phyloP scores from a whole-genome alignment of 768 basidiomycete species.

The Mrakia blollopis region DNA sequence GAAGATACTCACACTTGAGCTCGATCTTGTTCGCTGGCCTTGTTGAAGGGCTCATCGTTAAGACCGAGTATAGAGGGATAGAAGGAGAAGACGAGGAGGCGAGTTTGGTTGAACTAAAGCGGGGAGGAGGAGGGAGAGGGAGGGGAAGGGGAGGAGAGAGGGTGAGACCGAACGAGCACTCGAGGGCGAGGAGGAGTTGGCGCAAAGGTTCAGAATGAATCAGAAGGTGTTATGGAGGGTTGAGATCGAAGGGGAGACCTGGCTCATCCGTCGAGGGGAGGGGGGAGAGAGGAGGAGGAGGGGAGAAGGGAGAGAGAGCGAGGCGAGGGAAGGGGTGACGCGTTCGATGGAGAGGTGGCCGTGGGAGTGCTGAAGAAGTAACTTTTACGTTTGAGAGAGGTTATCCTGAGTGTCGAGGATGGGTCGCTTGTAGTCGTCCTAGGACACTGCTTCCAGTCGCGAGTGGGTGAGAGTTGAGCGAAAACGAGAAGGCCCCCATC shows the following conservation, averaged over 20 bases:
- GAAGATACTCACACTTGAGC: background rate
- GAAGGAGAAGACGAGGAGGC: background rate
- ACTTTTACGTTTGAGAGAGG: no score
- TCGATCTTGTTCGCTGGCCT: conserved; percentile 23
- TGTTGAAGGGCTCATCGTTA: background rate
- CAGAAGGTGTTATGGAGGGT: background rate
- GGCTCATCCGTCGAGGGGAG: background rate
- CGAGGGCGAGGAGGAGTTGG: background rate
- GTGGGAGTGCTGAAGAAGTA: no score
- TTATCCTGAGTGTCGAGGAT: no score
- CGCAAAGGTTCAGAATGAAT: background rate
- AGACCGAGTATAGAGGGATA: background rate
- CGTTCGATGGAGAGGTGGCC: no score
- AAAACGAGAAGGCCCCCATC: no score
- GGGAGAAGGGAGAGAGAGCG: background rate
- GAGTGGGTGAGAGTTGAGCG: no score
- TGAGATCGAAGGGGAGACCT: background rate
- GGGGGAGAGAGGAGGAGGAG: background rate
- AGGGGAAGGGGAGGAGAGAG: background rate
- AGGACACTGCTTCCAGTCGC: no score
- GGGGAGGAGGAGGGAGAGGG: background rate
- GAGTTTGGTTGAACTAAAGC: background rate
- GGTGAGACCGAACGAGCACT: background rate
- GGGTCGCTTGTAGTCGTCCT: no score
- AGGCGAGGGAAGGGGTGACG: background rate